Base-by-base conservation (phyloP, 345 rosid genomes). In the Crucihimalaya himalaica region DNA sequence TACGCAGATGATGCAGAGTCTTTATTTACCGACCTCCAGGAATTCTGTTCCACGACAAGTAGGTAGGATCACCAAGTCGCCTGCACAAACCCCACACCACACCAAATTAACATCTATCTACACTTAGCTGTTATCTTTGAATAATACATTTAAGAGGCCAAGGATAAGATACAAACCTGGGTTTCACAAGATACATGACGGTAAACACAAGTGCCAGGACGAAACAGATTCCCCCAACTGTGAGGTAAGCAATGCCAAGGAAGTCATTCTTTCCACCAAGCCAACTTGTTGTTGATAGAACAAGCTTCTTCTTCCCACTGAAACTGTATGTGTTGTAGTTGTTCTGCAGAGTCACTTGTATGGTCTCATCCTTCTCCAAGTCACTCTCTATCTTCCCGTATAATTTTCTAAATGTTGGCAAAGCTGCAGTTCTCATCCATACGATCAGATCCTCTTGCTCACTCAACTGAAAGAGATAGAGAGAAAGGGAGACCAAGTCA, bases 361-460 rank as follows among this genome's bases (percentile, higher is more conserved):
- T 84, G 35, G 3, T 54, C 31, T 92, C 92, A 68, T 73, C 73
- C 52, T 23, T 68, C 52, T 81, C 46, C 48, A 95, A 96, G 77
- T 95, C 92, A 52, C 6, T 74, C 82, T 95, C 99, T 77, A 95
- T 92, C 87, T 83, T 92, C 68, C 99, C 99, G 45, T 92, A 95
- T 73, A 95, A 82, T 83, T 95, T 95, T 73, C 98, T 88, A 72
- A 95, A 95, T 35, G 99, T 95, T 61, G 99, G 99, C 74, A 95
- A 84, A 7, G 99, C 99, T 59, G 99, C 99, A 48, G 99, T 95
- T 78, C 98, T 86, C 99, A 95, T 95, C 99, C 98, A 95, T 67
- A 95, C 99, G 20, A 95, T 90, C 55, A 95, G 97, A 78, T 90
- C 89, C 80, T 95, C 99, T 75, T 95, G 99, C 71, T 90, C 75